A percentile compares a stretch with the other conserved stretches of the same genome.
These are phyloP conservation scores for Yamadazyma tumulicola DNA, from an alignment of 805 yeast genomes.

Conservation along the genomic window DNA sequence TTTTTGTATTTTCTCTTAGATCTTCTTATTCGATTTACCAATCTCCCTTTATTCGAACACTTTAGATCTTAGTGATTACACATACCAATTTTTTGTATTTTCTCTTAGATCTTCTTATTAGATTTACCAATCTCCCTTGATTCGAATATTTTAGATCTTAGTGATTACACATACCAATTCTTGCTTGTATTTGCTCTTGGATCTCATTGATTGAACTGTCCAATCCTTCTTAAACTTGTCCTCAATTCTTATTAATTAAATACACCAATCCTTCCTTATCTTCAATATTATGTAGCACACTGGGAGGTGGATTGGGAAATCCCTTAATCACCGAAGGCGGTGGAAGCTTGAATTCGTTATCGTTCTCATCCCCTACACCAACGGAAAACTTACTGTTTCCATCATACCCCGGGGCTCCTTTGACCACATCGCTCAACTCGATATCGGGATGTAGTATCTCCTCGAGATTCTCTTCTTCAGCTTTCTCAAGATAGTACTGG, in stretches of 20 bases:
- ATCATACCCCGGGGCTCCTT: constrained; percentile 19
- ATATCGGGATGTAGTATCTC: constrained; percentile 3
- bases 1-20: too few species aligned
- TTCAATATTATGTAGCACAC: constrained; percentile 19
- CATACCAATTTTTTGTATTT: too few species aligned
- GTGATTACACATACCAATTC: too few species aligned
- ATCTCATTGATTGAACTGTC: too few species aligned
- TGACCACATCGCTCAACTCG: constrained; percentile 29
- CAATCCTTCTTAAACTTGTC: too few species aligned
- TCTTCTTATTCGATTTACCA: too few species aligned
- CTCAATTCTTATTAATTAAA: constrained; percentile 3
- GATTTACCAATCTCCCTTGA: too few species aligned
- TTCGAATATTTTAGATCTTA: too few species aligned
- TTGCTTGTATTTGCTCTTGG: too few species aligned
- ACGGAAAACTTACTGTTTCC: constrained; percentile 2
- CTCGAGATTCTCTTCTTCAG: constrained; percentile 22
- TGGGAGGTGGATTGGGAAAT: constrained; percentile 34
- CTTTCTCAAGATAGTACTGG: constrained; percentile 62
- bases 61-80: too few species aligned
- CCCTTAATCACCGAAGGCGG: constrained; percentile 30
- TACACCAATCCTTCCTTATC: constrained; percentile 8
- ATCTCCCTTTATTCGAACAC: too few species aligned
- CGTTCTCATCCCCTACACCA: background rate
- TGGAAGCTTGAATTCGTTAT: constrained; percentile 19
- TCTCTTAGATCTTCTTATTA: too few species aligned